A percentile compares a stretch with the other conserved stretches of the same genome.
These are phyloP conservation scores for Schizochytrium sp. DNA, from an alignment of 108 stramenopile genomes.

Conservation along the genomic window DNA sequence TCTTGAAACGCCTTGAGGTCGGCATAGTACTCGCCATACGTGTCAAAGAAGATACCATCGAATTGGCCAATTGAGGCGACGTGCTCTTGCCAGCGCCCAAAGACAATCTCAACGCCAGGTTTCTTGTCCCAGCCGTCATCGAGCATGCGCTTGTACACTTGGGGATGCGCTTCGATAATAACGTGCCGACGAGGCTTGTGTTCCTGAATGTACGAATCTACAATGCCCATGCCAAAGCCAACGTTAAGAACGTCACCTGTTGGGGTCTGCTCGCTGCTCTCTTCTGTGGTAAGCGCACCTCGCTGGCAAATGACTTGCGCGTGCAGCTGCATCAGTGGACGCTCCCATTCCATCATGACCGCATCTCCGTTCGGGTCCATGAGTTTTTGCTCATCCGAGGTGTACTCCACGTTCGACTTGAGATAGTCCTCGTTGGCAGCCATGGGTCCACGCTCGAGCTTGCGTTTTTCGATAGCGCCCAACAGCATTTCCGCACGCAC, in stretches of 20 bases:
- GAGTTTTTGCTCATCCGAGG: slow-evolving; percentile 44
- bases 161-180: slow-evolving; percentile 83
- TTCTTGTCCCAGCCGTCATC: slow-evolving; percentile 69
- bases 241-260: slow-evolving; percentile 67
- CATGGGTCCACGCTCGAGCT: not conserved
- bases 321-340: slow-evolving; percentile 82
- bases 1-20: slow-evolving; percentile 80
- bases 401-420: slow-evolving; percentile 51
- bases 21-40: slow-evolving; percentile 76
- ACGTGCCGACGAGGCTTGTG: slow-evolving; percentile 36
- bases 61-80: slow-evolving; percentile 56
- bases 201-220: slow-evolving; percentile 67
- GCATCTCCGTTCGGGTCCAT: slow-evolving; percentile 51
- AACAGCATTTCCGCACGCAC: slow-evolving; percentile 49
- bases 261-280: too few species aligned
- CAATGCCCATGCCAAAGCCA: slow-evolving; percentile 84
- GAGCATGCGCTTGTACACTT: slow-evolving; percentile 67
- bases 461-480: slow-evolving; percentile 35
- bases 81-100: slow-evolving; percentile 78
- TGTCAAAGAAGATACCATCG: slow-evolving; percentile 86
- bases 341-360: slow-evolving; percentile 95
- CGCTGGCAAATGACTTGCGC: slow-evolving; percentile 44
- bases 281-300: slow-evolving; percentile 19
- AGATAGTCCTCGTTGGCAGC: slow-evolving; percentile 55
- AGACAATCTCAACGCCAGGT: slow-evolving; percentile 60